These are phyloP conservation scores for Periconia macrospinosa DNA, from an alignment of 2,329 filamentous ascomycete species.

Conservation along the genomic window DNA sequence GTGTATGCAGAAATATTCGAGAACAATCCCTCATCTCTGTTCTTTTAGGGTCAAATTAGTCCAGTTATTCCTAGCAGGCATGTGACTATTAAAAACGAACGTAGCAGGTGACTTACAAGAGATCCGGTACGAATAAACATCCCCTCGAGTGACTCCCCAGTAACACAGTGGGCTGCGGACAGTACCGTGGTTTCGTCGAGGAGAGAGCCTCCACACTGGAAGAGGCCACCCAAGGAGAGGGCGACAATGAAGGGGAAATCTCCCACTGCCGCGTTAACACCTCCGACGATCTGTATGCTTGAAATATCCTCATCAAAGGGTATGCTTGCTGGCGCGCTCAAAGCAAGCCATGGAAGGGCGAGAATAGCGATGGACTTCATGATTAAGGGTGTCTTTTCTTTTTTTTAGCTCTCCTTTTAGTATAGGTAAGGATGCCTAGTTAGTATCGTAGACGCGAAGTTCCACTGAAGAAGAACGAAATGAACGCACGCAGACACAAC, in stretches of 20 bases:
- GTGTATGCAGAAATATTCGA: constrained; percentile 17
- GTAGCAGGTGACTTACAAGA: constrained; percentile 15
- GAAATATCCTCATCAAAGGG: constrained; percentile 17
- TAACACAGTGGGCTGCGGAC: constrained; percentile 32
- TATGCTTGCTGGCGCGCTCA: constrained; percentile 16
- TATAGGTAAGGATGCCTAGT: too few species aligned
- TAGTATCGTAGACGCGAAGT: too few species aligned
- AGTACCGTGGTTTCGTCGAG: constrained; percentile 30
- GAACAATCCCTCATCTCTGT: constrained; percentile 16
- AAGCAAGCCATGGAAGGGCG: constrained; percentile 21
- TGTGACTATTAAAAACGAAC: constrained; percentile 11
- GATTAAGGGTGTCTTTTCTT: not conserved
- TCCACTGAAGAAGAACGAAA: too few species aligned
- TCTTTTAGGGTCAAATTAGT: not conserved
- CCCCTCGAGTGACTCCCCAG: constrained; percentile 13
- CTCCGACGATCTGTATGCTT: constrained; percentile 25
- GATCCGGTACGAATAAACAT: constrained; percentile 24
- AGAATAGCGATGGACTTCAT: constrained; percentile 21
- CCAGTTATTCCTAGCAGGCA: not conserved
- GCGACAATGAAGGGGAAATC: constrained; percentile 33
- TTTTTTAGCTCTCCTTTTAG: too few species aligned
- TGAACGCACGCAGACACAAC: too few species aligned
- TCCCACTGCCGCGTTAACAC: constrained; percentile 19
- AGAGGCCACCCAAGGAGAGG: constrained; percentile 18
- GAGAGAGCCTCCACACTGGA: constrained; percentile 31